Evolutionary conservation across 192 early-diverging fungal genomes (phyloP), one percentile per base, ranked within the genome.

Genomic region (Umbelopsis ramanniana): DNA sequence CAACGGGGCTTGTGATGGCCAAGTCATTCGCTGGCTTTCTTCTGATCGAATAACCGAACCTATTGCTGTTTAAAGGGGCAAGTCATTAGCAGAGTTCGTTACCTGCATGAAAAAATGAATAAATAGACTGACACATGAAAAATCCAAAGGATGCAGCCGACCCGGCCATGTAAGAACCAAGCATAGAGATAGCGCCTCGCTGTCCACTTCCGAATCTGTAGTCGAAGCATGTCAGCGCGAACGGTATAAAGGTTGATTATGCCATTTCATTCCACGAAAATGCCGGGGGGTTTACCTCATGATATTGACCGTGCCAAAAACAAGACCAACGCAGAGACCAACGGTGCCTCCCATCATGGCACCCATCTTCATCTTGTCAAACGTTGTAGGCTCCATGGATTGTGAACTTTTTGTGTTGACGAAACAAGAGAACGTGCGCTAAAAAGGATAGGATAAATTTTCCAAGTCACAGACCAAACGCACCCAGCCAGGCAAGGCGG

Each of bases 111-210:
- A 43, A 43, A 46, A 23, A 53, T 24, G 43, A 46, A 26, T 40
- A 50, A 72, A 60, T 43, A 10, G 22, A 48, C 21, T 35, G n/a
- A 85, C 86, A 83, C 91, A 94, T 92, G 66, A 94, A 94, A 66
- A 92, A 90, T 22, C 90, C 92, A 81, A 94, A 94, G 33, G 88
- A 91, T n/a, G 91, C 91, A 15, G 89, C 91, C 48, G 91, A 92
- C 2, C 88, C 85, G 46, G 90, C 67, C 87, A 92, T 90, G 26
- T 89, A 91, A 74, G 88, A 89, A 4, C 91, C 88, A n/a, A 94
- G 85, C 1, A 85, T 91, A 43, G 86, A 79, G 9, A 94, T 75
- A 66, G 90, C 87, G 50, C 93, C 93, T 46, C 86, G 86, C 7
- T 84, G 82, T 7, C 92, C 91, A 37, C 89, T 86, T 22, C 93